Conservation (phyloP, 768 basidiomycete genomes). For the Auriscalpium vulgare region DNA sequence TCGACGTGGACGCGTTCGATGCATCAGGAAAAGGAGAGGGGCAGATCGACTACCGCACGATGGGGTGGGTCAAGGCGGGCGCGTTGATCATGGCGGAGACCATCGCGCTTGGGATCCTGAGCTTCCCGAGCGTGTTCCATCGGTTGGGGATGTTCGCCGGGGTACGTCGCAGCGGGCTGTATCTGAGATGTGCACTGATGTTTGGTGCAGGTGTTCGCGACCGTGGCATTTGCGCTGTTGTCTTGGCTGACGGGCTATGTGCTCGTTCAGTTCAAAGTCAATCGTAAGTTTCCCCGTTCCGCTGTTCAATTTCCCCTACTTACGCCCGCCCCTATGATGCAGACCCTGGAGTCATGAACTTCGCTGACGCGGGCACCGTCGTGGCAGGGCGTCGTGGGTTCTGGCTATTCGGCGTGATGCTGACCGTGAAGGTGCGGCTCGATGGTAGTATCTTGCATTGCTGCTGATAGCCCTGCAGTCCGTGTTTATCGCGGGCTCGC, state of each 20-base stretch:
- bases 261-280: conserved; percentile 1
- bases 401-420: conserved; percentile 1
- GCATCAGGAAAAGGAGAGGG: not conserved
- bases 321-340: not conserved
- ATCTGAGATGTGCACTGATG: not conserved
- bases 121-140: not conserved
- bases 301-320: not conserved
- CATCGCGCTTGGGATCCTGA: conserved; percentile 1
- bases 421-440: not conserved
- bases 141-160: not conserved
- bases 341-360: conserved; percentile 2
- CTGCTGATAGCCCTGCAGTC: not conserved
- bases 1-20: not conserved
- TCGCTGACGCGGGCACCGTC: not conserved
- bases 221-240: not conserved
- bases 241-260: conserved; percentile 2
- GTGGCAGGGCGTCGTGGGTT: not conserved
- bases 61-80: not conserved
- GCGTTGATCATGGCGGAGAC: conserved; percentile 6
- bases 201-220: not conserved
- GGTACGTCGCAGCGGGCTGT: not conserved
- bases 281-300: not conserved
- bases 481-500: not conserved
- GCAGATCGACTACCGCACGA: not conserved
- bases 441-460: not conserved